Evolutionary conservation across 2,329 filamentous ascomycete species (phyloP).

Genomic region (Penicillium freii): DNA sequence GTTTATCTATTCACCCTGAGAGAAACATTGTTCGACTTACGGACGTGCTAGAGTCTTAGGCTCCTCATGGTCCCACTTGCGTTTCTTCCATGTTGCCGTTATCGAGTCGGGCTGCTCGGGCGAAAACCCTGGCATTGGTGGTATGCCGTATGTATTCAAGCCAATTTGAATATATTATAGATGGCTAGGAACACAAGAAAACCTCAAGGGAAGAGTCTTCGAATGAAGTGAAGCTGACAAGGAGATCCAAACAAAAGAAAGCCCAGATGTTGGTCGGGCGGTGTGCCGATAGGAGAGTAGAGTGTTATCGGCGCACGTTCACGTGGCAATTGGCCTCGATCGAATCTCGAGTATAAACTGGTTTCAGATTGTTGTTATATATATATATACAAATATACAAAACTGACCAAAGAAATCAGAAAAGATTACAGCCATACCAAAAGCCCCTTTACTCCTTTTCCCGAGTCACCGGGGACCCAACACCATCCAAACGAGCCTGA

Average conservation of each 20-base stretch:
- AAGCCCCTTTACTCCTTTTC: neutral
- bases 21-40: constrained; percentile 14
- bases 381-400: neutral
- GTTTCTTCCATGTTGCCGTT: constrained; percentile 23
- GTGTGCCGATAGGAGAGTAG: constrained; percentile 7
- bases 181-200: neutral
- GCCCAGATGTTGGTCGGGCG: constrained; percentile 1
- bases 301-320: constrained; percentile 2
- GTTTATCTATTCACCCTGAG: neutral
- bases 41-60: constrained; percentile 12
- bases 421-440: neutral
- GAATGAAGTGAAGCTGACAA: constrained; percentile 1
- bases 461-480: constrained; percentile 16
- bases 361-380: neutral
- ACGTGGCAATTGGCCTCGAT: neutral
- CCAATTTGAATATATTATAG: constrained; percentile 3
- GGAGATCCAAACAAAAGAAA: constrained; percentile 8
- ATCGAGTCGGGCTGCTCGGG: constrained; percentile 16
- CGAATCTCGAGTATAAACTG: neutral
- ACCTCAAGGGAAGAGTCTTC: neutral
- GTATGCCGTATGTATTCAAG: neutral
- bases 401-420: neutral
- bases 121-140: constrained; percentile 21
- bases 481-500: constrained; percentile 33
- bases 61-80: constrained; percentile 26